Evolutionary conservation across 2,329 filamentous ascomycete species (phyloP), one percentile per base, ranked within the genome.

Genomic region (Berkeleyomyces basicola): DNA sequence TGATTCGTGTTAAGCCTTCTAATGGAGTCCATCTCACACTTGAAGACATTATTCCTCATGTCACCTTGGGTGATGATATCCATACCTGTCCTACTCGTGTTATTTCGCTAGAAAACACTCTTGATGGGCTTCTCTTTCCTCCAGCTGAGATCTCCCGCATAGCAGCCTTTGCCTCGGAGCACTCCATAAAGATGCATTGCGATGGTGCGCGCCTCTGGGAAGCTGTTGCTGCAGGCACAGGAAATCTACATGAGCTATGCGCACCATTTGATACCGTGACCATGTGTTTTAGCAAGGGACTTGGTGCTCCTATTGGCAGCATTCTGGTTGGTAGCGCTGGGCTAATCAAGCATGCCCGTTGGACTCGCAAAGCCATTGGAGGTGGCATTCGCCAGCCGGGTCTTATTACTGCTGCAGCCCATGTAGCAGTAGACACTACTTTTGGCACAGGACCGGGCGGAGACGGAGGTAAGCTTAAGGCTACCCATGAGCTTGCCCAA

Each of bases 171-270:
- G 88, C 85, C 0, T 79, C 78, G 70, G 65, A 78, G 70, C 68
- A 88, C 66, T 77, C 74, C 31, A 83, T 93, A 65, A 80, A 81
- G 65, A 77, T 91, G 69, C 89, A 95, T 71, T 76, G 89, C 66
- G 89, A 95, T 68, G 89, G 89, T 11, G 89, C 89, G 3, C 77
- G 89, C 9, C 74, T 95, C 11, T 95, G 88, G 88, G 87, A 95
- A 70, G 89, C 87, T 10, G 86, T 87, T 0, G 85, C 80, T 2
- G 80, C 87, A 0, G 86, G 83, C 0, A 84, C 84, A 0, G 86
- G 84, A 0, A 79, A 78, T 3, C 72, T 93, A 40, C 74, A 80
- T 3, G 86, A 89, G 0, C 90, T 82, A 70, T 83, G 83, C 66
- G 77, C 76, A 5, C 76, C 83, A 63, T 87, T 90, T 69, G 87